phyloP scores from a whole-genome alignment of 306 rosid species.

The Quillaja saponaria region DNA sequence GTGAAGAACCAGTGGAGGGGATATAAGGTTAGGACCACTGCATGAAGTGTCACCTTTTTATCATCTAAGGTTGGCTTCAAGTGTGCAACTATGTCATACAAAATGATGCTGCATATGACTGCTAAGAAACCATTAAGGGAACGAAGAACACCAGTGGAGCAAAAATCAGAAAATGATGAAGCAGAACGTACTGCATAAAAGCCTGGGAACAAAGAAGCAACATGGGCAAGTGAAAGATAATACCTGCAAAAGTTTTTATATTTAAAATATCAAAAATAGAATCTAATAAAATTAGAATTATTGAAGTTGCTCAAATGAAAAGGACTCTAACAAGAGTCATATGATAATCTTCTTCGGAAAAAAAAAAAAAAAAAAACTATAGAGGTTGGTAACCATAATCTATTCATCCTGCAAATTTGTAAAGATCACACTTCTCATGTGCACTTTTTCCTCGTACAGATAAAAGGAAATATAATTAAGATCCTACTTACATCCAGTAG shows the following conservation, averaged over 20 bases:
- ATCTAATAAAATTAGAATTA: slow-evolving; percentile 6
- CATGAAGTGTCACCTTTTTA: slow-evolving; percentile 56
- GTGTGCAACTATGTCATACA: slow-evolving; percentile 63
- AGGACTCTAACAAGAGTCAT: no score
- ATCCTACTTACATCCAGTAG: no score
- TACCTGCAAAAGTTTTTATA: slow-evolving; percentile 68
- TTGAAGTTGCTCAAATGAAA: not conserved
- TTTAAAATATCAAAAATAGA: slow-evolving; percentile 37
- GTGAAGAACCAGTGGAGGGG: slow-evolving; percentile 95
- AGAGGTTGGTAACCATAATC: no score
- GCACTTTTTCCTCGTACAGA: no score
- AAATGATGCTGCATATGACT: slow-evolving; percentile 59
- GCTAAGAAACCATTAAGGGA: slow-evolving; percentile 71
- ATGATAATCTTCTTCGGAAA: no score
- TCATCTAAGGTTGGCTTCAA: slow-evolving; percentile 71
- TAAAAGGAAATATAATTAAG: no score
- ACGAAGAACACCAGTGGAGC: slow-evolving; percentile 67
- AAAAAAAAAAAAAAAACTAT: no score
- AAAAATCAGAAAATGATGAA: slow-evolving; percentile 59
- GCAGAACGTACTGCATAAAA: slow-evolving; percentile 37
- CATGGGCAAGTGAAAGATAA: slow-evolving; percentile 90
- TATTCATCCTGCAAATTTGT: no score
- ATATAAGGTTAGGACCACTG: slow-evolving; percentile 64
- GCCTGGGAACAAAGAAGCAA: slow-evolving; percentile 89
- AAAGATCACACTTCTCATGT: no score